These are phyloP conservation scores for Penicillium odoratum DNA, from an alignment of 495 filamentous ascomycete genomes.

Conservation along the genomic window DNA sequence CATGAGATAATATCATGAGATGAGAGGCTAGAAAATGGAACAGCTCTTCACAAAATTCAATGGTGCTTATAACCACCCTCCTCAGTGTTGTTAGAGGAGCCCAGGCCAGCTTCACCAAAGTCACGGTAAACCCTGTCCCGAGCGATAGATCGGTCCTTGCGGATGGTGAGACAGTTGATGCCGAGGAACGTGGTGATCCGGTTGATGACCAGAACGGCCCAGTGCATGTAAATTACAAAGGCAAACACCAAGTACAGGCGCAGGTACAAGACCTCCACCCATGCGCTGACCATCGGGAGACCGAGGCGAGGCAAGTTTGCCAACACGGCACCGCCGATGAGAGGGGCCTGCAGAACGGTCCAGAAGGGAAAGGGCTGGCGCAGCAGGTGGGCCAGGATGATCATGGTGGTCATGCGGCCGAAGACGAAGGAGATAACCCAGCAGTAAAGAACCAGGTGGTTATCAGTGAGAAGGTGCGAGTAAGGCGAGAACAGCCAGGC, in stretches of 20 bases:
- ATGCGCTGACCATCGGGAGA: constrained; percentile 57
- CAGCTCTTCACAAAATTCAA: constrained; percentile 8
- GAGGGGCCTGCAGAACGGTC: constrained; percentile 84
- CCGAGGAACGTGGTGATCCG: constrained; percentile 89
- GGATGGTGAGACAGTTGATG: constrained; percentile 93
- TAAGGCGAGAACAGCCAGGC: constrained; percentile 89
- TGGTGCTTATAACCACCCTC: constrained; percentile 28
- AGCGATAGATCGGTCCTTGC: constrained; percentile 50
- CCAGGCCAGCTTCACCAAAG: constrained; percentile 30
- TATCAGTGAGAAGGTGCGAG: constrained; percentile 73
- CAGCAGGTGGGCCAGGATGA: constrained; percentile 93
- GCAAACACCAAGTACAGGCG: constrained; percentile 80
- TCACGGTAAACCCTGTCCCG: constrained; percentile 43
- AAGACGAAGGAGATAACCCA: constrained; percentile 94
- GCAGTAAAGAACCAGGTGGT: constrained; percentile 90
- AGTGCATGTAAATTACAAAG: constrained; percentile 79
- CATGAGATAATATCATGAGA: background rate
- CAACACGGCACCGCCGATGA: constrained; percentile 80
- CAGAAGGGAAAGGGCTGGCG: constrained; percentile 94
- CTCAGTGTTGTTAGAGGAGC: constrained; percentile 4
- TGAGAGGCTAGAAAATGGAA: background rate
- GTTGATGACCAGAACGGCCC: constrained; percentile 88
- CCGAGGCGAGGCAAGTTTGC: constrained; percentile 81
- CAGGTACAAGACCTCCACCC: constrained; percentile 76
- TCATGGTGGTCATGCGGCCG: constrained; percentile 99